Base-by-base conservation (phyloP, 768 basidiomycete species). In the Cyclocybe aegerita region DNA sequence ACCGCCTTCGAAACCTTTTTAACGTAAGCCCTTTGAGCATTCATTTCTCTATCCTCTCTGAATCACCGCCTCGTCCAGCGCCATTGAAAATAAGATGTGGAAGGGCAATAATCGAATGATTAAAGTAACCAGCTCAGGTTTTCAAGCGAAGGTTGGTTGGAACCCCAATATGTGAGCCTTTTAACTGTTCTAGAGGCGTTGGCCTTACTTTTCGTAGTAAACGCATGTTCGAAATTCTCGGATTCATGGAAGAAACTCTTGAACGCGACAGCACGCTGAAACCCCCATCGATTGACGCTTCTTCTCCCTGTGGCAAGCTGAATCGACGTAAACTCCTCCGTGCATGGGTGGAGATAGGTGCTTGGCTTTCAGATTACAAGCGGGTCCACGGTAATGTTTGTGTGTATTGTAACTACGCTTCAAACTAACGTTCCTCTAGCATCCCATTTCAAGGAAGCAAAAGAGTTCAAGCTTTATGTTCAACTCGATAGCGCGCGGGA, bases 21-120 rank as follows among this genome's bases (percentile, higher is more conserved):
- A 43, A 71, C 71, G 90, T 91, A 66, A 55, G 82, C 61, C n/a
- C 44, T 36, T 7, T 10, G 46, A 33, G 45, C 35, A 6, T 29
- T 36, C 49, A 45, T 39, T 11, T 51, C 32, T 46, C 45, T 44
- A 1, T 23, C 17, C n/a, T 50, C 14, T 48, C 23, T 57, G 35
- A 49, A 34, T 53, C 29, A 57, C n/a, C 33, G 16, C 6, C 12
- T 15, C 4, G 46, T 39, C 39, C 59, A 90, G 90, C 50, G 79
- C 88, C 49, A 69, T 93, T 34, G 85, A 92, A 62, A 90, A 88
- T 64, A 79, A 81, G 47, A 58, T 91, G 16, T 91, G 88, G 87
- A 82, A 75, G 60, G 82, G 82, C 32, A 85, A 90, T 67, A 71
- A 64, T 49, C 79, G 87, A 5, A 60, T 72, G 39, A 73, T 89